Conservation (phyloP, 2,329 filamentous ascomycete genomes). For the Cercospora sp. region DNA sequence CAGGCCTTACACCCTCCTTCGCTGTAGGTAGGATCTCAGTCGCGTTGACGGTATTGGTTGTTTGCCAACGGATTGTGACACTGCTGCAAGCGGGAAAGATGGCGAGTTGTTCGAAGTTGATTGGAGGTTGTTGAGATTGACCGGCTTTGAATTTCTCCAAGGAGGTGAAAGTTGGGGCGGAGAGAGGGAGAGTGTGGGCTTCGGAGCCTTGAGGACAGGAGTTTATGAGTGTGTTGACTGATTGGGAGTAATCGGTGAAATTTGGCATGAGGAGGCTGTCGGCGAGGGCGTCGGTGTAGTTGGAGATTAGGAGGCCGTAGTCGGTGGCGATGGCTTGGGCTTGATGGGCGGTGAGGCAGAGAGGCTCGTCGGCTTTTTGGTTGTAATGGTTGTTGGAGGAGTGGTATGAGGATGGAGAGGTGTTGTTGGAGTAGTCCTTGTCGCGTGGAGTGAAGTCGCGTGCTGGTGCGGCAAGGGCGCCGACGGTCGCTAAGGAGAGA, state of each 20-base stretch:
- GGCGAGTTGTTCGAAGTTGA: constrained; percentile 36
- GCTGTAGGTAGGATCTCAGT: constrained; percentile 12
- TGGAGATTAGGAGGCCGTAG: constrained; percentile 35
- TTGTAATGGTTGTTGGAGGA: constrained; percentile 23
- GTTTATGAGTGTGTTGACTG: constrained; percentile 39
- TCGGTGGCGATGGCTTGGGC: constrained; percentile 33
- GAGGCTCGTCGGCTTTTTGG: constrained; percentile 9
- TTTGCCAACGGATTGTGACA: constrained; percentile 37
- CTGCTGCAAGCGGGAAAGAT: constrained; percentile 34
- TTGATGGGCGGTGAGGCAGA: constrained; percentile 27
- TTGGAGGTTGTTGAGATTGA: constrained; percentile 35
- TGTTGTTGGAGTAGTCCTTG: constrained; percentile 34
- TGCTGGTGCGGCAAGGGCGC: constrained; percentile 15
- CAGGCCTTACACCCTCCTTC: constrained; percentile 21
- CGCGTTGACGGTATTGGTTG: constrained; percentile 34
- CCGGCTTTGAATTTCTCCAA: constrained; percentile 33
- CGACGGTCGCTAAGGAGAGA: constrained; percentile 11
- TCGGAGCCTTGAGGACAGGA: constrained; percentile 33
- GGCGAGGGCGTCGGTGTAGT: constrained; percentile 32
- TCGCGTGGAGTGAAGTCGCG: constrained; percentile 30
- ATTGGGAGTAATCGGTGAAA: constrained; percentile 39
- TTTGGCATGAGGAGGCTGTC: constrained; percentile 27
- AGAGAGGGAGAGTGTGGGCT: constrained; percentile 27
- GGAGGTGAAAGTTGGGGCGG: constrained; percentile 33
- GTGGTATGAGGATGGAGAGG: constrained; percentile 24